These are phyloP conservation scores for Phialocephala subalpina DNA, from an alignment of 2,329 filamentous ascomycete species.

Conservation along the genomic window DNA sequence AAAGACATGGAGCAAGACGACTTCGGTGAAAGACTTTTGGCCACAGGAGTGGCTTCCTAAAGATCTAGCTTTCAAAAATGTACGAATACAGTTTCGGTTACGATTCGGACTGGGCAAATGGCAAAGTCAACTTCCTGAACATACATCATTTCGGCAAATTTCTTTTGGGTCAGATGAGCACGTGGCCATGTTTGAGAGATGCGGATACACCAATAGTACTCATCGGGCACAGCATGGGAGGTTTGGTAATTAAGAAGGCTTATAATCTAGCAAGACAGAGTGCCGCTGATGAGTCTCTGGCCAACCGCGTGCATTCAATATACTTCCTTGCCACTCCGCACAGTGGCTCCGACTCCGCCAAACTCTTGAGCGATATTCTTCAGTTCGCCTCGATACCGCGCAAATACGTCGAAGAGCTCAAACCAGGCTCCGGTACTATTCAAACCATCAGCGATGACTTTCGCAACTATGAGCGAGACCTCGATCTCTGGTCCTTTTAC, in stretches of 20 bases:
- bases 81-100: conserved; percentile 43
- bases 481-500: conserved; percentile 53
- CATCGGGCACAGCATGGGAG: conserved; percentile 56
- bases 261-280: conserved; percentile 37
- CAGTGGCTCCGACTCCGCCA: conserved; percentile 30
- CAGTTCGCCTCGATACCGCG: conserved; percentile 13
- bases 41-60: conserved; percentile 44
- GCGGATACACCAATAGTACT: conserved; percentile 47
- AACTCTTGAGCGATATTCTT: conserved; percentile 28
- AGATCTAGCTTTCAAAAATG: not conserved
- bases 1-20: conserved; percentile 46
- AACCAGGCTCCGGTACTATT: conserved; percentile 45
- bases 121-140: conserved; percentile 22
- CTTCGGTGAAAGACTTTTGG: conserved; percentile 42
- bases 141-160: conserved; percentile 42
- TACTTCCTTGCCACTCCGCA: conserved; percentile 49
- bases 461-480: conserved; percentile 38
- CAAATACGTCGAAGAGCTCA: conserved; percentile 41
- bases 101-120: conserved; percentile 42
- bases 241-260: conserved; percentile 45
- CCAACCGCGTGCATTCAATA: conserved; percentile 40
- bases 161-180: too few species aligned
- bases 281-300: conserved; percentile 24
- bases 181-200: too few species aligned
- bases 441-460: conserved; percentile 45